Conservation (phyloP, 2,329 filamentous ascomycete species). For the Epichloe baconii region DNA sequence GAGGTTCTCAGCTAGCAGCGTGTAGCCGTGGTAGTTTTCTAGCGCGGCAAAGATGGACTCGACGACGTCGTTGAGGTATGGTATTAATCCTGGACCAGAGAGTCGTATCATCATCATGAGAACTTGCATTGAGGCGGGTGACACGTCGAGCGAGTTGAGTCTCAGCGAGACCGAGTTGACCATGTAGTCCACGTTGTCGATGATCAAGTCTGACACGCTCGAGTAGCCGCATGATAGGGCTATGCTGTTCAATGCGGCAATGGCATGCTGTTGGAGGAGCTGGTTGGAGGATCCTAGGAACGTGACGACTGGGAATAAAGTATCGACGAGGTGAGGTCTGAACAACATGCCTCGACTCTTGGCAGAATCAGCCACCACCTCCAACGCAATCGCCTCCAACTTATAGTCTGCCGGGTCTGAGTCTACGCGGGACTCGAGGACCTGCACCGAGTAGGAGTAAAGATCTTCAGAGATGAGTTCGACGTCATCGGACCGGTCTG, state of each 20-base stretch:
- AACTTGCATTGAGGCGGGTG: constrained; percentile 80
- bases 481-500: constrained; percentile 25
- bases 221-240: constrained; percentile 61
- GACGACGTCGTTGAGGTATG: constrained; percentile 84
- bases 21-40: constrained; percentile 93
- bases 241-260: constrained; percentile 71
- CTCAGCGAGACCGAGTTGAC: constrained; percentile 84
- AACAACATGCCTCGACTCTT: constrained; percentile 54
- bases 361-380: constrained; percentile 67
- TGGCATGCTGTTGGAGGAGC: constrained; percentile 64
- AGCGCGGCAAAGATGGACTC: constrained; percentile 83
- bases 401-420: constrained; percentile 49
- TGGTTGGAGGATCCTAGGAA: constrained; percentile 61
- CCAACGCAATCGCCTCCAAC: constrained; percentile 65
- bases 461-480: constrained; percentile 47
- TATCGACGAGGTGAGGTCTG: constrained; percentile 75
- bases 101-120: constrained; percentile 88
- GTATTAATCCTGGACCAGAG: constrained; percentile 67
- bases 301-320: constrained; percentile 84
- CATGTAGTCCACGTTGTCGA: constrained; percentile 92
- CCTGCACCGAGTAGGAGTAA: constrained; percentile 52
- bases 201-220: constrained; percentile 63
- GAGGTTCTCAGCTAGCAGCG: constrained; percentile 68
- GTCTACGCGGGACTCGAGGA: constrained; percentile 43
- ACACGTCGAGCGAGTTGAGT: constrained; percentile 84